Base-by-base conservation (phyloP, 2,329 filamentous ascomycete species). In the Aspergillus tubingensis region DNA sequence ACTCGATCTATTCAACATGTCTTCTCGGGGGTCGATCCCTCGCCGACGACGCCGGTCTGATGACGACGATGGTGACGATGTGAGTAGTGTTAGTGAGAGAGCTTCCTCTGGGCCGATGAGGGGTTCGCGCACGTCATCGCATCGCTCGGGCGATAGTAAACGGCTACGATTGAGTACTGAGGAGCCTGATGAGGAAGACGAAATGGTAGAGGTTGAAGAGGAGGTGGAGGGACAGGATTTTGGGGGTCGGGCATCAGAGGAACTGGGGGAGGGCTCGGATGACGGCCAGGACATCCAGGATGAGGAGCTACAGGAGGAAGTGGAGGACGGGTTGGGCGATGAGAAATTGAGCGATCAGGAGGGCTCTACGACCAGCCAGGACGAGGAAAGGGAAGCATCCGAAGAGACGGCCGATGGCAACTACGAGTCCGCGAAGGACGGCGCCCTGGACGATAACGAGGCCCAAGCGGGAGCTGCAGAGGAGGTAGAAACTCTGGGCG, bases 31-130 rank as follows among this genome's bases (percentile, higher is more conserved):
- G 44, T 65, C 65, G 32, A 51, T 69, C 13, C 67, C 73, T 25
- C 69, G 65, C 44, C 74, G 74, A 54, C 73, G 76, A 54, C 67
- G 65, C 48, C 69, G 67, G 17, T 58, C 60, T 15, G 70, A 69
- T 36, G 32, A 36, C 1, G 19, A 67, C 5, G 70, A 75, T 21
- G 69, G 70, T 15, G 70, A 73, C 3, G 64, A 62, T 30, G 13
- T 10, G n/a, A 8, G 25, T 21, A 67, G 69, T 21, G 64, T 63
- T 8, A 13, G 32, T 36, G 32, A 36, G 32, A 36, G 32, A 36
- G 36, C 57, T 36, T 53, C 67, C 17, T 62, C 68, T 11, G 52
- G 27, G 13, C 54, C 61, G 8, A 62, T 60, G 7, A 63, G 63
- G 21, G 13, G 21, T 7, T 25, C 21, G 4, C 44, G 21, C 15